Conservation (phyloP, 768 basidiomycete genomes). For the Leucosporidium yakuticum region DNA sequence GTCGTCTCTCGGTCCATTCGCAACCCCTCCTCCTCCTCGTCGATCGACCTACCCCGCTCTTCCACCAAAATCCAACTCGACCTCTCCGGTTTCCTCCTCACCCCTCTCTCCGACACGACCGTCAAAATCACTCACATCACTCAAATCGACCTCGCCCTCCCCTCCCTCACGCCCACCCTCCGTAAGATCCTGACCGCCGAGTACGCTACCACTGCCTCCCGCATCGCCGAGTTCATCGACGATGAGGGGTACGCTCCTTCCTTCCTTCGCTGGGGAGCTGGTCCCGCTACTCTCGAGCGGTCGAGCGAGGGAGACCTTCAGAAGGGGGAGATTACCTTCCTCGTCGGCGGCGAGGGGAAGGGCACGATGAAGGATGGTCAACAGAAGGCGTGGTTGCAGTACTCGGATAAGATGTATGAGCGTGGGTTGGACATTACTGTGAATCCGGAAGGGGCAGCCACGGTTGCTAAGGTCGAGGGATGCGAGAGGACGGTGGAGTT, state of each 20-base stretch:
- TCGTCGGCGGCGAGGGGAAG: slow-evolving; percentile 11
- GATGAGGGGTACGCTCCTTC: slow-evolving; percentile 22
- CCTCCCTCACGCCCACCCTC: slow-evolving; percentile 13
- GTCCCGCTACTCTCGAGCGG: slow-evolving; percentile 12
- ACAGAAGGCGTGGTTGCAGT: slow-evolving; percentile 24
- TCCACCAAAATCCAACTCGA: slow-evolving; percentile 6
- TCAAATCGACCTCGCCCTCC: background rate
- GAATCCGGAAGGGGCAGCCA: slow-evolving; percentile 12
- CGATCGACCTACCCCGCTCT: background rate
- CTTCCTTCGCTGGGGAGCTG: slow-evolving; percentile 23
- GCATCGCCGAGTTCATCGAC: slow-evolving; percentile 24
- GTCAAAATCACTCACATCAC: slow-evolving; percentile 15
- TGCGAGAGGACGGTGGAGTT: slow-evolving; percentile 17
- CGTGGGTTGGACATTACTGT: slow-evolving; percentile 14
- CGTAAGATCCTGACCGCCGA: slow-evolving; percentile 24
- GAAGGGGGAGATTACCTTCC: slow-evolving; percentile 11
- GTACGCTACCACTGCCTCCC: slow-evolving; percentile 16
- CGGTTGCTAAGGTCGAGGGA: slow-evolving; percentile 20
- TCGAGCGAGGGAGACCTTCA: slow-evolving; percentile 10
- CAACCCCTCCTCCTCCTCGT: slow-evolving; percentile 2
- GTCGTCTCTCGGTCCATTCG: slow-evolving; percentile 19
- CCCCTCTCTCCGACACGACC: background rate
- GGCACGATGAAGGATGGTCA: slow-evolving; percentile 27
- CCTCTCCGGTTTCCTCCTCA: slow-evolving; percentile 17
- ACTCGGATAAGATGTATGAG: slow-evolving; percentile 22